phyloP scores from a whole-genome alignment of 1,139 yeast genomes.

The Scheffersomyces illinoinensis region DNA sequence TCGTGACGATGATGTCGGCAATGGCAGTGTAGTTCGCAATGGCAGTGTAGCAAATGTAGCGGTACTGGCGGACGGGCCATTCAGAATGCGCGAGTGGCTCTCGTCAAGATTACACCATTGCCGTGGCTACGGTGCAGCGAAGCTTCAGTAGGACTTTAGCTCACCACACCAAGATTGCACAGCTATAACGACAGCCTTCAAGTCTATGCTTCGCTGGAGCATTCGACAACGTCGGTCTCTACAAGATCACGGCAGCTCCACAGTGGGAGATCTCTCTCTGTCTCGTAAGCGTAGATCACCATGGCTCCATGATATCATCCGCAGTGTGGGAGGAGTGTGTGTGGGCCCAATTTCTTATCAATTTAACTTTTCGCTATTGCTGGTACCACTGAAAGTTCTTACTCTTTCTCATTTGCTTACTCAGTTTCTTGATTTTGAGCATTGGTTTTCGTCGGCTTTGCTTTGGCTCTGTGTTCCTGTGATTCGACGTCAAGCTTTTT shows the following conservation, averaged over 20 bases:
- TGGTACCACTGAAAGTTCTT: not conserved
- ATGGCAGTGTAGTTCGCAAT: not conserved
- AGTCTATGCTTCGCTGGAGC: not conserved
- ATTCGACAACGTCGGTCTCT: not conserved
- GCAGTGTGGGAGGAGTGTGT: not conserved
- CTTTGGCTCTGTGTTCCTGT: not conserved
- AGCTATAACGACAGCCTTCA: not conserved
- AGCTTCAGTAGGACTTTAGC: not conserved
- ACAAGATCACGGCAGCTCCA: not conserved
- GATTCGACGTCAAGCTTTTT: not conserved
- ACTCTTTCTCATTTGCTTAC: not conserved
- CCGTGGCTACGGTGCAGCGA: not conserved
- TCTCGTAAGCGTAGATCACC: not conserved
- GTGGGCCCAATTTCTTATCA: slow-evolving; percentile 1
- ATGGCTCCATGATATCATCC: not conserved
- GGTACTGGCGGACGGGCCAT: not conserved
- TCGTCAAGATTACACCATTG: not conserved
- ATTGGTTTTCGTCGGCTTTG: not conserved
- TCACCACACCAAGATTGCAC: not conserved
- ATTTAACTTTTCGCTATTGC: not conserved
- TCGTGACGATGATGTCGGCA: too few relatives aligned
- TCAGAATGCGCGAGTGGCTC: not conserved
- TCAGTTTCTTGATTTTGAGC: not conserved
- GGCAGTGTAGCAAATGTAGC: not conserved
- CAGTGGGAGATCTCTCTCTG: not conserved